Percentiles rank a stretch among this genome's conserved stretches.
Evolutionary conservation across 1,139 yeast species (phyloP).

Genomic region (Kodamaea ohmeri): DNA sequence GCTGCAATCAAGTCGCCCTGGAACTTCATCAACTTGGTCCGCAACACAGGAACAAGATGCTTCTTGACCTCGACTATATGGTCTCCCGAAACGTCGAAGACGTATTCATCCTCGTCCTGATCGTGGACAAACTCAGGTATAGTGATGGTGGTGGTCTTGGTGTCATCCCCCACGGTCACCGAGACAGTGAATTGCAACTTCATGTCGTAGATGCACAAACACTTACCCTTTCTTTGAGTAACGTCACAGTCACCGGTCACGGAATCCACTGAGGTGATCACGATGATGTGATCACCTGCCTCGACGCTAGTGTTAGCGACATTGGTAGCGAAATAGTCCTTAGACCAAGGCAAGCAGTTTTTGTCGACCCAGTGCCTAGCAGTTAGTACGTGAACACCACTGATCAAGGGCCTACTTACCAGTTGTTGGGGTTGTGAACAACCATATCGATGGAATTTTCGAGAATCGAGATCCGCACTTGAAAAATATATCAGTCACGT

Average conservation of each 20-base stretch:
- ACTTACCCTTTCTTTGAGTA: constrained; percentile 78
- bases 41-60: constrained; percentile 50
- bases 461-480: constrained; percentile 8
- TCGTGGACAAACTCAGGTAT: constrained; percentile 75
- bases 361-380: constrained; percentile 82
- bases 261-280: constrained; percentile 40
- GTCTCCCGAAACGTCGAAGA: constrained; percentile 43
- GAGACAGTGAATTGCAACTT: constrained; percentile 46
- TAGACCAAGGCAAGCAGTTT: constrained; percentile 76
- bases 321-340: constrained; percentile 49
- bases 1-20: constrained; percentile 60
- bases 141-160: constrained; percentile 29
- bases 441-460: constrained; percentile 44
- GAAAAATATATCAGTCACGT: not conserved
- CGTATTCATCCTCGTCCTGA: constrained; percentile 62
- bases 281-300: constrained; percentile 33
- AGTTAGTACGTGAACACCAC: constrained; percentile 19
- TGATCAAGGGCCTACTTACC: constrained; percentile 43
- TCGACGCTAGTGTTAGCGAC: constrained; percentile 37
- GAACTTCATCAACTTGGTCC: constrained; percentile 49
- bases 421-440: constrained; percentile 80
- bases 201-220: constrained; percentile 70
- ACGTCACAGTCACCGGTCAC: constrained; percentile 76
- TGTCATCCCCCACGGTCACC: constrained; percentile 26
- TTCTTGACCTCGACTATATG: constrained; percentile 33